phyloP scores from a whole-genome alignment of 2,329 filamentous ascomycete species.

The Fusarium tuaranense region DNA sequence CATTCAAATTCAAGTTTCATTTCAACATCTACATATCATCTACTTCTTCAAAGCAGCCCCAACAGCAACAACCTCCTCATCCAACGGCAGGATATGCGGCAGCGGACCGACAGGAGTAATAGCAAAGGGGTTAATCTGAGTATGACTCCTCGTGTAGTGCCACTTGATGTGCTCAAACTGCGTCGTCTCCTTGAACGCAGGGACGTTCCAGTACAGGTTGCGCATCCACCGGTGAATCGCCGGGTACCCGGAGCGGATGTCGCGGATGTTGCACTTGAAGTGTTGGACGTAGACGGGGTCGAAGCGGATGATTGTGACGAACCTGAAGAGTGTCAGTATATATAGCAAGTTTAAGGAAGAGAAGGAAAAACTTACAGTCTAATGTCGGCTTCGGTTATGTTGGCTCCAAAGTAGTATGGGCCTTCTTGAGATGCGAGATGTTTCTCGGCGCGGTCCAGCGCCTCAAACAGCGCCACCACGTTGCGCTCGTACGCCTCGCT shows the following conservation, averaged over 20 bases:
- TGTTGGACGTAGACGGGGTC: conserved; percentile 88
- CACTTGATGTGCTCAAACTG: conserved; percentile 96
- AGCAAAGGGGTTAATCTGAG: conserved; percentile 73
- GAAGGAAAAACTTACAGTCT: conserved; percentile 64
- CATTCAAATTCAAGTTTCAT: neutral
- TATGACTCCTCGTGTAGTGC: conserved; percentile 72
- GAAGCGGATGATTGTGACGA: conserved; percentile 78
- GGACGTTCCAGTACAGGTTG: conserved; percentile 84
- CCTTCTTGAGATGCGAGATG: conserved; percentile 67
- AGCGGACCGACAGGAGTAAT: conserved; percentile 90
- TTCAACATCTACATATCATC: neutral
- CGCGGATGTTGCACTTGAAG: conserved; percentile 88
- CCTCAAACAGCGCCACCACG: conserved; percentile 77
- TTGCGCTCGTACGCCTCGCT: conserved; percentile 85
- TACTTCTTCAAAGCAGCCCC: conserved; percentile 35
- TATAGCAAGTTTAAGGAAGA: neutral
- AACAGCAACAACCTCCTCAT: conserved; percentile 79
- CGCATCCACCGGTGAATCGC: conserved; percentile 84
- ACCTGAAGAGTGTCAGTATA: conserved; percentile 52
- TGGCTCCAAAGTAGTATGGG: conserved; percentile 80
- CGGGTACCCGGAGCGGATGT: conserved; percentile 88
- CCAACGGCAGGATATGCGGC: conserved; percentile 82
- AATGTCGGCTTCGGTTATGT: conserved; percentile 85
- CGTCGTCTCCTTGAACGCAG: conserved; percentile 84
- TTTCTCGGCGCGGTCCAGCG: conserved; percentile 80